phyloP scores from a whole-genome alignment of 345 rosid species.

The Corchorus capsularis region DNA sequence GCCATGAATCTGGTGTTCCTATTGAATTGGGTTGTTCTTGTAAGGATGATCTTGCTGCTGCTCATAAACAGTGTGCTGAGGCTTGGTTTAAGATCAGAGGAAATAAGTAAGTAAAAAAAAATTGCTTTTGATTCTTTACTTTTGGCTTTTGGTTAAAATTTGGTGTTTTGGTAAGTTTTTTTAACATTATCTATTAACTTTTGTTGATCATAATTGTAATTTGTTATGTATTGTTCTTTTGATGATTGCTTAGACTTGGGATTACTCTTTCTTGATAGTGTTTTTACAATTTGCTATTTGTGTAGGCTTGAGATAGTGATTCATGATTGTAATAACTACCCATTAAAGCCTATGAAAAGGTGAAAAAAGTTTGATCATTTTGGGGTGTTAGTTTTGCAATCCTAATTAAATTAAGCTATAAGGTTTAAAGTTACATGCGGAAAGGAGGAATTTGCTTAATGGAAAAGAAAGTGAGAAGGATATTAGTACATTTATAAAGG shows the following conservation, averaged over 20 bases:
- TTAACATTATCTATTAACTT: neutral
- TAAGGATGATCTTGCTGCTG: conserved; percentile 91
- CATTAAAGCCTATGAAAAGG: neutral
- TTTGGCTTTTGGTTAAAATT: neutral
- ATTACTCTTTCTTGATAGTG: neutral
- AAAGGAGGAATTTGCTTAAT: conserved; percentile 18
- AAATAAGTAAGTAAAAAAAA: conserved; percentile 59
- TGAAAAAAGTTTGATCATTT: neutral
- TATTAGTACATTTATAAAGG: conserved; percentile 12
- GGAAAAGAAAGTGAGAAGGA: conserved; percentile 28
- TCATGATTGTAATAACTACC: neutral
- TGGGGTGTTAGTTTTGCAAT: neutral
- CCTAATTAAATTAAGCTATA: neutral
- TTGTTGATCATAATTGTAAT: neutral
- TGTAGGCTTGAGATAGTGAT: neutral
- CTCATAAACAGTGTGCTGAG: conserved; percentile 95
- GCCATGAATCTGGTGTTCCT: conserved; percentile 62
- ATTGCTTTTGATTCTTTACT: neutral
- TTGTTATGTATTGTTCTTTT: neutral
- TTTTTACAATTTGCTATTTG: neutral
- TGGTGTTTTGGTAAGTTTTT: conserved; percentile 4
- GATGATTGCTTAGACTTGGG: conserved; percentile 13
- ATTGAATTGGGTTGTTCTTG: conserved; percentile 91
- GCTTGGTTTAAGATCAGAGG: conserved; percentile 98
- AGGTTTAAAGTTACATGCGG: conserved; percentile 9